Conservation (phyloP, 2,329 filamentous ascomycete genomes). For the Neofusicoccum ribis region DNA sequence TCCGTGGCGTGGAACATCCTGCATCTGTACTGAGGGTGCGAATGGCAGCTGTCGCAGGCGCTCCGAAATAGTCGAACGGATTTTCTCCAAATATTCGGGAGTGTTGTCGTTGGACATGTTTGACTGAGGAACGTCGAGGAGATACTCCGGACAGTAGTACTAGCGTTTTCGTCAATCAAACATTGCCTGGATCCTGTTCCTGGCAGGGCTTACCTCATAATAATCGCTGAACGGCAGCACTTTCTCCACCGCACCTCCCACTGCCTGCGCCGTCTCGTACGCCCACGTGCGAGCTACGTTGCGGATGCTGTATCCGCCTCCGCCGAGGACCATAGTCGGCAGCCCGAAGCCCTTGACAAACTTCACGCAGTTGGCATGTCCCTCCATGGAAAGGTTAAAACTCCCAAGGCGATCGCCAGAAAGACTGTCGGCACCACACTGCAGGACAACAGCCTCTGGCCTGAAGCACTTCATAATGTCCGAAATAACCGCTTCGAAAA, state of each 20-base stretch:
- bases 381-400: conserved; percentile 95
- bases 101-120: conserved; percentile 19
- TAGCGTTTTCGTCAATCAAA: not conserved
- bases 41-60: conserved; percentile 14
- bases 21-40: conserved; percentile 18
- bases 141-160: conserved; percentile 20
- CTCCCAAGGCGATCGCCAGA: conserved; percentile 90
- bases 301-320: conserved; percentile 92
- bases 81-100: conserved; percentile 13
- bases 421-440: conserved; percentile 93
- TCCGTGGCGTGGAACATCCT: conserved; percentile 14
- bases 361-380: conserved; percentile 86
- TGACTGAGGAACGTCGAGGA: conserved; percentile 14
- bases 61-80: conserved; percentile 13
- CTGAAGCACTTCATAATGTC: conserved; percentile 79
- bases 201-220: conserved; percentile 8
- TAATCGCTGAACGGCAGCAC: conserved; percentile 19
- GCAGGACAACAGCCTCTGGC: conserved; percentile 88
- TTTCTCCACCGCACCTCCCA: not conserved
- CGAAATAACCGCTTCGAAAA: conserved; percentile 81
- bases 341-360: conserved; percentile 81
- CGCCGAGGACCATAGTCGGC: conserved; percentile 87
- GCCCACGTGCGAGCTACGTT: conserved; percentile 98
- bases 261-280: conserved; percentile 72
- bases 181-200: too few relatives aligned